phyloP scores from a whole-genome alignment of 495 filamentous ascomycete species.

The Tuber indicum region DNA sequence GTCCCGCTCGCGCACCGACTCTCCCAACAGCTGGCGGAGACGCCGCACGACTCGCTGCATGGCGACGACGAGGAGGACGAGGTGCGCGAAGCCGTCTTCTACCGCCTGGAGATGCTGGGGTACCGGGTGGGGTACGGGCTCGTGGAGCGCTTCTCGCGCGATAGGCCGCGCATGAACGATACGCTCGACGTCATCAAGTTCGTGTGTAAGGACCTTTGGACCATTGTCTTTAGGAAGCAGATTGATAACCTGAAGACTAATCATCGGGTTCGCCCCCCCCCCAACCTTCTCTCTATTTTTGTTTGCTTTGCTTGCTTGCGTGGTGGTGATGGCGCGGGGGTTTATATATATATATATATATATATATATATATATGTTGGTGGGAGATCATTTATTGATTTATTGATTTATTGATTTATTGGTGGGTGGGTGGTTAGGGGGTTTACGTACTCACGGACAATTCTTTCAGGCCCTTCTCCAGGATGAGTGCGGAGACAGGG shows the following conservation, averaged over 20 bases:
- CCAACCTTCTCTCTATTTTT: background rate
- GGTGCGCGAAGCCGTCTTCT: constrained; percentile 72
- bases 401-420: constrained; percentile 7
- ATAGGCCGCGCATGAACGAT: constrained; percentile 78
- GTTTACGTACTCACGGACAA: constrained; percentile 96
- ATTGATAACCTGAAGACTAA: constrained; percentile 98
- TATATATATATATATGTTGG: no score
- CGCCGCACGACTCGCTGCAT: background rate
- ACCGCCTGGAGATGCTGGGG: constrained; percentile 73
- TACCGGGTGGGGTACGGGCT: constrained; percentile 91
- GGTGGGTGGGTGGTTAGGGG: constrained; percentile 51
- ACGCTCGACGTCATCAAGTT: constrained; percentile 93
- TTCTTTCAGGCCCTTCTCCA: constrained; percentile 75
- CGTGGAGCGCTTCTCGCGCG: constrained; percentile 83
- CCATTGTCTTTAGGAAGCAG: constrained; percentile 86
- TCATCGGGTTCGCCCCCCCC: constrained; percentile 58
- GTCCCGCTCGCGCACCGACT: constrained; percentile 90
- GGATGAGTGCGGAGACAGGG: constrained; percentile 74
- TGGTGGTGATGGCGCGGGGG: background rate
- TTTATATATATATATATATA: no score
- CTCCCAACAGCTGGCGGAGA: constrained; percentile 39
- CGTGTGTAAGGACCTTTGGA: constrained; percentile 96
- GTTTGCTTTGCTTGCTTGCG: background rate
- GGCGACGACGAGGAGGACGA: constrained; percentile 66
- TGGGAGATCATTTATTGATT: background rate